These are phyloP conservation scores for Mortierella hygrophila DNA, from an alignment of 192 early-diverging fungal genomes.

Conservation along the genomic window DNA sequence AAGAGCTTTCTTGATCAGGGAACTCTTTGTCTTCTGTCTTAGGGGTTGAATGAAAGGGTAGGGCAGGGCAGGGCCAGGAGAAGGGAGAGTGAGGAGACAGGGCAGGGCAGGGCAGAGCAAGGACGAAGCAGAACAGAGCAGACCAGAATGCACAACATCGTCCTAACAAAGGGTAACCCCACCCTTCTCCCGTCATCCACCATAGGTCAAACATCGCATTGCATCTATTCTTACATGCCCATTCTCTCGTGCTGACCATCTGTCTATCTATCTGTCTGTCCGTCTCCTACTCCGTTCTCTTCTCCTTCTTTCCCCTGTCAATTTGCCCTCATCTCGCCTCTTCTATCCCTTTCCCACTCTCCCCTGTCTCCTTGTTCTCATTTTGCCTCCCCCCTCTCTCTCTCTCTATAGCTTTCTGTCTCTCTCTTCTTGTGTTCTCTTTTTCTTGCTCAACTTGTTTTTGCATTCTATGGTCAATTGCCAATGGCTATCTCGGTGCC, in stretches of 20 bases:
- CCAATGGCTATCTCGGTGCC: not conserved
- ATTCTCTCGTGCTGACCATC: not conserved
- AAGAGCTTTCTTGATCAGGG: constrained; percentile 1
- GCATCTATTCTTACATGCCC: not conserved
- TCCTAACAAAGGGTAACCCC: not conserved
- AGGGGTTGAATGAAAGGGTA: not conserved
- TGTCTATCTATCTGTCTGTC: not conserved
- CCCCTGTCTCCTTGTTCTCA: not conserved
- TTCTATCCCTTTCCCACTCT: not conserved
- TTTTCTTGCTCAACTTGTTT: not conserved
- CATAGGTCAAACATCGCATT: not conserved
- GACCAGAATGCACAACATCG: not conserved
- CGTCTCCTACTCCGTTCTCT: not conserved
- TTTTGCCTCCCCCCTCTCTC: not conserved
- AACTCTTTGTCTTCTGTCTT: not conserved
- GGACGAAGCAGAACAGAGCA: constrained; percentile 5
- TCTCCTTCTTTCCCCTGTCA: not conserved
- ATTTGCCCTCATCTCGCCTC: not conserved
- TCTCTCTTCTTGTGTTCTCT: not conserved
- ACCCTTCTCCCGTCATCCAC: not conserved
- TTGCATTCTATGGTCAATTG: not conserved
- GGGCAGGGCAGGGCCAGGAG: not conserved
- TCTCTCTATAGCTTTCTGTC: not conserved
- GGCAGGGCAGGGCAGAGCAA: not conserved
- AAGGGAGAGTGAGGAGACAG: not conserved